Base-by-base conservation (phyloP, 495 filamentous ascomycete species). In the Extremus antarcticus region DNA sequence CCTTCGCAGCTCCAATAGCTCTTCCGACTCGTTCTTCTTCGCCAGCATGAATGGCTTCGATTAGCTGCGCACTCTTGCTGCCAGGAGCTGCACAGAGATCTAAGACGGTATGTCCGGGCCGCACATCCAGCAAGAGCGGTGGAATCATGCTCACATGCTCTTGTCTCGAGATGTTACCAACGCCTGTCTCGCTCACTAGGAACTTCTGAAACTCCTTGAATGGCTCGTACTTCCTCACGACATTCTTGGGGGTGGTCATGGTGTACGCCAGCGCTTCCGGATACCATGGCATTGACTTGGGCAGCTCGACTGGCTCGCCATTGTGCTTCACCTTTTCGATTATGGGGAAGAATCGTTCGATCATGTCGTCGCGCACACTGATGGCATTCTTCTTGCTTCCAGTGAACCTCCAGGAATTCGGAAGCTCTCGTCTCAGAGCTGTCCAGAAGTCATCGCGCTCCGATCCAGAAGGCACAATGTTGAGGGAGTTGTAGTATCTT, bases 71-170 rank as follows among this genome's bases (percentile, higher is more conserved):
- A 16, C 90, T 86, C 76, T 98, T 98, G 74, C 90, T 95, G 20
- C 92, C 92, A 4, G 92, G 92, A 0, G 92, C 92, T 55, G 92
- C 92, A 69, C 92, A 98, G 75, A 98, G 79, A 68, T 98, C 92
- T 63, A 98, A 71, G 11, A 95, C 89, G 9, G 80, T 80, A 87
- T 96, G 95, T 35, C 89, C 88, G 19, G 94, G 89, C 50, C 79
- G 79, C 25, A 95, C 70, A 65, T 95, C 91, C 78, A 97, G 87
- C 55, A 97, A 73, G 49, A 97, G 80, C 21, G 94, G 94, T 22
- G 92, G 92, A 58, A 98, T 95, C 92, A 98, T 98, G 75, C 87
- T 94, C 57, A 98, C 92, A 20, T 91, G 81, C 72, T 98, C 92
- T 70, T 98, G 92, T 62, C 92, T 80, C 68, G 84, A 94, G 66